Evolutionary conservation across 768 basidiomycete species (phyloP).

Genomic region (Boletus rex-veris): DNA sequence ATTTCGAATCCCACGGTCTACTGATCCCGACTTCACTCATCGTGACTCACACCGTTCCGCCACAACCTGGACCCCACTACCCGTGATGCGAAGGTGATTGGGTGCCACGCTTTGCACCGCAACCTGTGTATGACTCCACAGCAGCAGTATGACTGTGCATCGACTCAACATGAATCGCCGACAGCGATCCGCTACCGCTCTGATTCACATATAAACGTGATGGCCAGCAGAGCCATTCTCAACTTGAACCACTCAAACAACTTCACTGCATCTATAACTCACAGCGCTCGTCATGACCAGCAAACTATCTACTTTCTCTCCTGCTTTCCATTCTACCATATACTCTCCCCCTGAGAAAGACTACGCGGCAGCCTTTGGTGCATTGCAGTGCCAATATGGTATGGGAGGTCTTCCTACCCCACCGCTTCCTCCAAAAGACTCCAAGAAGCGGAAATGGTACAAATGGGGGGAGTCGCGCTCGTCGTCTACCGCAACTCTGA

Average conservation of each 20-base stretch:
- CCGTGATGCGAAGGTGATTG: too few relatives aligned
- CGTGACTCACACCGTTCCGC: not conserved
- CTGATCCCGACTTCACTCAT: not conserved
- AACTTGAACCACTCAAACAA: not conserved
- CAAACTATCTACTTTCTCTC: not conserved
- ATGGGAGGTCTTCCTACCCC: slow-evolving; percentile 6
- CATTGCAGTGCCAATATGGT: slow-evolving; percentile 22
- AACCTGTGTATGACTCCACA: slow-evolving; percentile 1
- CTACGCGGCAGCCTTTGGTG: slow-evolving; percentile 21
- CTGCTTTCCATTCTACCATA: not conserved
- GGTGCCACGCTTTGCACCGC: too few relatives aligned
- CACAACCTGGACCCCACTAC: too few relatives aligned
- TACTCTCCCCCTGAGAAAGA: slow-evolving; percentile 17
- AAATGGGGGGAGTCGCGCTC: slow-evolving; percentile 9
- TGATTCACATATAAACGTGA: slow-evolving; percentile 6
- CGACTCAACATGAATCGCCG: not conserved
- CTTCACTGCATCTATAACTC: not conserved
- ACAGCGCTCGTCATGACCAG: not conserved
- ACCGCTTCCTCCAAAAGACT: not conserved
- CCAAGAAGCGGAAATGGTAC: slow-evolving; percentile 18
- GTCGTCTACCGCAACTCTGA: slow-evolving; percentile 17
- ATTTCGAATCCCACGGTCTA: not conserved
- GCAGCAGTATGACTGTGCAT: not conserved
- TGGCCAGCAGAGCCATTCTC: too few relatives aligned
- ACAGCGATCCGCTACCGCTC: too few relatives aligned